These are phyloP conservation scores for Aegilops sharonensis DNA, from an alignment of 176 grass and related monocot genomes.

Conservation along the genomic window DNA sequence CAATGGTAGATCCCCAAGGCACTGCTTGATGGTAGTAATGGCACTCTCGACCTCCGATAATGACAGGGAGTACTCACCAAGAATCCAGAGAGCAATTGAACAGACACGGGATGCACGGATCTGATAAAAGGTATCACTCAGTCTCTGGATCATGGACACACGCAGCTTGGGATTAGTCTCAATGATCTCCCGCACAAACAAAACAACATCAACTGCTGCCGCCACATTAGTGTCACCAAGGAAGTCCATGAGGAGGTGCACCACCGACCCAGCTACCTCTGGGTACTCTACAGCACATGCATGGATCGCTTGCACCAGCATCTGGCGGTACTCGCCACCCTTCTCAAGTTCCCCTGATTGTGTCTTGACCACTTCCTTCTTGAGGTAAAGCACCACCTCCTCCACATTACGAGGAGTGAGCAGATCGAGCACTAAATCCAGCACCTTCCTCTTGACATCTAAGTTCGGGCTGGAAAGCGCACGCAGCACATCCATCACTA, in stretches of 20 bases:
- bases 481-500: conserved; percentile 67
- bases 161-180: conserved; percentile 81
- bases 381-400: conserved; percentile 73
- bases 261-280: conserved; percentile 66
- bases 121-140: conserved; percentile 79
- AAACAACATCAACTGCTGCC: conserved; percentile 65
- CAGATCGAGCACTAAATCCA: conserved; percentile 74
- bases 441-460: conserved; percentile 66
- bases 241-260: conserved; percentile 84
- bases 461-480: conserved; percentile 64
- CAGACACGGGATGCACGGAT: conserved; percentile 76
- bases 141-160: conserved; percentile 74
- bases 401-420: conserved; percentile 62
- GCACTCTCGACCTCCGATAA: conserved; percentile 69
- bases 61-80: conserved; percentile 73
- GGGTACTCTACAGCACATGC: conserved; percentile 57
- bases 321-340: conserved; percentile 69
- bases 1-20: conserved; percentile 64
- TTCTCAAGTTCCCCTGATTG: conserved; percentile 63
- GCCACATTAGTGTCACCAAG: conserved; percentile 73
- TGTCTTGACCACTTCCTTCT: conserved; percentile 82
- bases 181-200: conserved; percentile 77
- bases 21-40: conserved; percentile 68
- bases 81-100: conserved; percentile 61
- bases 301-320: conserved; percentile 78